These are phyloP conservation scores for Tricholoma saponaceum DNA, from an alignment of 768 basidiomycete species.

Conservation along the genomic window DNA sequence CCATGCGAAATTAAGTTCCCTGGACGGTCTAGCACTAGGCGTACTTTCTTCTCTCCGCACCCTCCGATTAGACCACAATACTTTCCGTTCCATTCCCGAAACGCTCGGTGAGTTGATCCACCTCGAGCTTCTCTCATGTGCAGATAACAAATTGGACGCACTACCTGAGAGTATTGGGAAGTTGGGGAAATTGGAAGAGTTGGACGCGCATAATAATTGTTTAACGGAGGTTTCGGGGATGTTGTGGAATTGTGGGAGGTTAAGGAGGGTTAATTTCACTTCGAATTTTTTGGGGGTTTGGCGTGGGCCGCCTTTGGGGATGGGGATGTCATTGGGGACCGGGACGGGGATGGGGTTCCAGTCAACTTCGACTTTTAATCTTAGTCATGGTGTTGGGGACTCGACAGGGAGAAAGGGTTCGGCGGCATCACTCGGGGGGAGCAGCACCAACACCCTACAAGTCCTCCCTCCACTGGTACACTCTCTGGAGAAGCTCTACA, in stretches of 20 bases:
- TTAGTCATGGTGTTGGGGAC: too few relatives aligned
- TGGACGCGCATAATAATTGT: conserved; percentile 93
- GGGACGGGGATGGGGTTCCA: background rate
- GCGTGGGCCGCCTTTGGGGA: conserved; percentile 53
- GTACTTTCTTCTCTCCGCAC: conserved; percentile 68
- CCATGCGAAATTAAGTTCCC: conserved; percentile 78
- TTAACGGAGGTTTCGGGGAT: conserved; percentile 68
- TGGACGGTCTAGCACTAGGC: conserved; percentile 70
- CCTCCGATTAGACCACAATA: conserved; percentile 82
- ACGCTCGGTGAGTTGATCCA: conserved; percentile 68
- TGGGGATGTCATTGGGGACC: background rate
- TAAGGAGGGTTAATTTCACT: conserved; percentile 76
- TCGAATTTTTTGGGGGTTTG: conserved; percentile 80
- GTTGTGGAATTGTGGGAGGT: conserved; percentile 80
- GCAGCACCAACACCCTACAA: conserved; percentile 11
- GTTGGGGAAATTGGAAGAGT: conserved; percentile 64
- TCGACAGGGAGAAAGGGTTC: conserved; percentile 28
- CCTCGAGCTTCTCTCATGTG: conserved; percentile 75
- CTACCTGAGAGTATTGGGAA: conserved; percentile 76
- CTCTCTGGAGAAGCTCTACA: conserved; percentile 73
- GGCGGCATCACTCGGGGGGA: conserved; percentile 24
- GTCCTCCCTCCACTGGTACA: conserved; percentile 56
- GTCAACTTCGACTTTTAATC: background rate
- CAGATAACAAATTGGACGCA: conserved; percentile 82
- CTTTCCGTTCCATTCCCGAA: conserved; percentile 81